phyloP scores from a whole-genome alignment of 164 flowering plant species.

The Tetrastigma voinierianum region DNA sequence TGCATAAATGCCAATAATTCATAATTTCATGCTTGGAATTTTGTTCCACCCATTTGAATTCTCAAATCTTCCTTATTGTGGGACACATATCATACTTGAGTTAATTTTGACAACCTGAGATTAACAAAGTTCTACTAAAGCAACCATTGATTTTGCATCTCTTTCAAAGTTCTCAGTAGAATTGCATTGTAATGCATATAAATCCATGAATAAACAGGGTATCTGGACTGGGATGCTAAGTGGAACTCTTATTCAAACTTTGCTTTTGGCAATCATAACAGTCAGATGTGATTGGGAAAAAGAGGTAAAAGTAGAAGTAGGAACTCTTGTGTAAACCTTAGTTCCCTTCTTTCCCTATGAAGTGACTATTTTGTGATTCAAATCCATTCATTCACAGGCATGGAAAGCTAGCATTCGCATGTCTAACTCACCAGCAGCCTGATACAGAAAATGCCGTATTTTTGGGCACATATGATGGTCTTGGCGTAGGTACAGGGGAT shows the following conservation, averaged over 20 bases:
- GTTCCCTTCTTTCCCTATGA: background rate
- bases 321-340: background rate
- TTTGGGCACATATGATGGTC: background rate
- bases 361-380: background rate
- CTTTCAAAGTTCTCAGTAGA: too few relatives aligned
- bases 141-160: too few relatives aligned
- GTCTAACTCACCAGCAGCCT: background rate
- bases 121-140: too few relatives aligned
- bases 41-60: too few relatives aligned
- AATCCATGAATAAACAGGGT: conserved; percentile 18
- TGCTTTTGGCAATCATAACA: conserved; percentile 20
- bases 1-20: too few relatives aligned
- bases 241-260: conserved; percentile 30
- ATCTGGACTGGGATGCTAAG: conserved; percentile 35
- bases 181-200: background rate
- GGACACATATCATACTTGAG: too few relatives aligned
- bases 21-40: too few relatives aligned
- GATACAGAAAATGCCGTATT: background rate
- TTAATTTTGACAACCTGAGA: too few relatives aligned
- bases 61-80: too few relatives aligned
- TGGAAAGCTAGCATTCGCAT: conserved; percentile 13
- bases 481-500: background rate
- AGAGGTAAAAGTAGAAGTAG: conserved; percentile 18
- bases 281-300: conserved; percentile 28
- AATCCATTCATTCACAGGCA: conserved; percentile 15